phyloP scores from a whole-genome alignment of 805 yeast genomes.

The Torulaspora delbrueckii region DNA sequence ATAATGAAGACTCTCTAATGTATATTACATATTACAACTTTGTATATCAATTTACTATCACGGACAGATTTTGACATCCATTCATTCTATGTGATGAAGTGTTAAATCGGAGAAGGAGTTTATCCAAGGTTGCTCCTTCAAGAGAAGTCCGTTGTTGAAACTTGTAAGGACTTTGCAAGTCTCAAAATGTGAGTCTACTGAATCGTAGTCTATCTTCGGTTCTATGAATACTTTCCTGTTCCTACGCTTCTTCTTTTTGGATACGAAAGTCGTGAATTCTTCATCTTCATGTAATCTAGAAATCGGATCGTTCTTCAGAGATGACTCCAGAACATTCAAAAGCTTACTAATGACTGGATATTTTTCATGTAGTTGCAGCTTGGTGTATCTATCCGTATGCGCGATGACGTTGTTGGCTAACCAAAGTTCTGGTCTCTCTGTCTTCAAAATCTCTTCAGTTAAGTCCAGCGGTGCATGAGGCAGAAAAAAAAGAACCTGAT shows the following conservation, averaged over 20 bases:
- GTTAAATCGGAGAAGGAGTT: slow-evolving; percentile 52
- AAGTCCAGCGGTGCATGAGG: slow-evolving; percentile 71
- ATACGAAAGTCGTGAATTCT: slow-evolving; percentile 24
- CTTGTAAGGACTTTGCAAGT: slow-evolving; percentile 21
- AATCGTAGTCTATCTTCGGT: slow-evolving; percentile 21
- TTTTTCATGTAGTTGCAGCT: slow-evolving; percentile 38
- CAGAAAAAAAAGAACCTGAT: slow-evolving; percentile 47
- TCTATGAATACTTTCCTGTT: slow-evolving; percentile 17
- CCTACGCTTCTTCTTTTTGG: slow-evolving; percentile 18
- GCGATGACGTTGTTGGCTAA: slow-evolving; percentile 49
- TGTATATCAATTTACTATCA: slow-evolving; percentile 1
- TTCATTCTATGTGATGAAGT: slow-evolving; percentile 34
- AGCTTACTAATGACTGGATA: slow-evolving; percentile 44
- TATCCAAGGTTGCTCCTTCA: slow-evolving; percentile 39
- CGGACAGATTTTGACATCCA: background rate
- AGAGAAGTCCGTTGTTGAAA: slow-evolving; percentile 22
- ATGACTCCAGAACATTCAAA: slow-evolving; percentile 15
- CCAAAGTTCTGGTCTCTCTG: slow-evolving; percentile 37
- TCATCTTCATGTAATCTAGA: slow-evolving; percentile 7
- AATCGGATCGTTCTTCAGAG: background rate
- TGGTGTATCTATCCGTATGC: slow-evolving; percentile 52
- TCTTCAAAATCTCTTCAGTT: slow-evolving; percentile 40
- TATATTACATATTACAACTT: background rate
- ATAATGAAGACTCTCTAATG: slow-evolving; percentile 1
- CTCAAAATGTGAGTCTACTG: slow-evolving; percentile 19